phyloP scores from a whole-genome alignment of 2,329 filamentous ascomycete genomes.

The Trichoderma aggressivum region DNA sequence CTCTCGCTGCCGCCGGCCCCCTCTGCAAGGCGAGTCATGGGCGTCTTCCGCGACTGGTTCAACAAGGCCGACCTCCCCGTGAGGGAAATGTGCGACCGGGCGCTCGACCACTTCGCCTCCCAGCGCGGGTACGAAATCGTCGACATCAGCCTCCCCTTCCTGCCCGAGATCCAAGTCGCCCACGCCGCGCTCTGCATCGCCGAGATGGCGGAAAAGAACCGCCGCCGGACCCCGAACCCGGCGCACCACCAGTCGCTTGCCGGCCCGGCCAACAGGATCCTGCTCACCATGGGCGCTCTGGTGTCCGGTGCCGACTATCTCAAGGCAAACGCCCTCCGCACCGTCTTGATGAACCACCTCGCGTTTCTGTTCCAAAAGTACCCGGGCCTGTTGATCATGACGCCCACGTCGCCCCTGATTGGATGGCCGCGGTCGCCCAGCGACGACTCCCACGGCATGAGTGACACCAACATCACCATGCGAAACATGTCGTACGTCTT shows the following conservation, averaged over 20 bases:
- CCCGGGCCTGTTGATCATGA: constrained; percentile 74
- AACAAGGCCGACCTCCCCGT: constrained; percentile 58
- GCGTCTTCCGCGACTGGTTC: constrained; percentile 59
- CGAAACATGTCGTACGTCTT: constrained; percentile 82
- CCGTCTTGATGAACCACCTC: constrained; percentile 75
- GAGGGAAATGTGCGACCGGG: constrained; percentile 55
- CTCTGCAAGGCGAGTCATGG: constrained; percentile 59
- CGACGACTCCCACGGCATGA: constrained; percentile 67
- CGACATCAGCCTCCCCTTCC: constrained; percentile 62
- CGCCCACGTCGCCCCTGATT: constrained; percentile 70
- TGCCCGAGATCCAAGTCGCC: constrained; percentile 70
- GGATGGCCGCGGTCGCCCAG: constrained; percentile 65
- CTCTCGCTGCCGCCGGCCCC: constrained; percentile 47
- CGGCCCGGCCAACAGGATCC: constrained; percentile 64
- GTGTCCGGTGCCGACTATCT: constrained; percentile 68
- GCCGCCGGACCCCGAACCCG: constrained; percentile 41
- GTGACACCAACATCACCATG: constrained; percentile 70
- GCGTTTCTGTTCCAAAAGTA: constrained; percentile 65
- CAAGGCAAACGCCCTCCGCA: constrained; percentile 69
- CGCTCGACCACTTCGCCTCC: constrained; percentile 56
- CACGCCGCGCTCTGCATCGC: constrained; percentile 75
- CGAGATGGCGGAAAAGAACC: constrained; percentile 57
- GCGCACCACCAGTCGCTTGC: constrained; percentile 53
- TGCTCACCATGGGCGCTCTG: constrained; percentile 62
- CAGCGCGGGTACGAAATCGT: constrained; percentile 48